Base-by-base conservation (phyloP, 2,329 filamentous ascomycete species). In the Dothideomycetes sp. region DNA sequence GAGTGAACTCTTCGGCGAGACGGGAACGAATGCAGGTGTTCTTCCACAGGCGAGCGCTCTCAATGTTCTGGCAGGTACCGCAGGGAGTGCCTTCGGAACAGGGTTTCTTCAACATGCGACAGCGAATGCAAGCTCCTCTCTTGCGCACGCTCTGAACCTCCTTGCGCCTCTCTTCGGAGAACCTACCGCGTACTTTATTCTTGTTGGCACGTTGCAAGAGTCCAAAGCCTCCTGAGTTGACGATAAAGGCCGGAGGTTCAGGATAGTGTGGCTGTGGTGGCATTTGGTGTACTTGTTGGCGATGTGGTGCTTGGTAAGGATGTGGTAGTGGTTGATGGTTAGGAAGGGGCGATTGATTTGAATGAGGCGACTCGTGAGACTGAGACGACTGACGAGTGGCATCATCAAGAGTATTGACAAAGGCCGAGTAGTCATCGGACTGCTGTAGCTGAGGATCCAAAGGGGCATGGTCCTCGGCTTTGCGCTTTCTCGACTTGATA, bases 31-130 rank as follows among this genome's bases (percentile, higher is more conserved):
- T 67, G 48, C 75, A 79, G 68, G 70, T 44, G 71, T 66, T 50
- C 36, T 76, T 78, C 75, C 75, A 79, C 15, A 78, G 49, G 28
- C 75, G 66, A 24, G 75, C 74, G 44, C 69, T 73, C 51, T 76
- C 73, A n/a, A 79, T 70, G 45, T 69, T 70, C 36, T 64, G 64
- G 47, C 75, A 79, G 8, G 73, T 75, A 18, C 62, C 70, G 53
- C 75, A 79, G 12, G 75, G 75, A 27, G 65, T 76, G 15, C 73
- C 73, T 23, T 71, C 71, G 7, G 74, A 78, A 49, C 75, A 79
- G 32, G 73, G 71, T 51, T 79, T 79, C 59, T 78, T 79, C 17
- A 79, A 59, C 74, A 79, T 78, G 11, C 74, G 71, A 53, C 75
- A 79, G 23, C 75, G 69, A 46, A 78, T 70, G 50, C 75, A 79